These are phyloP conservation scores for Chalara sp. DNA, from an alignment of 2,329 filamentous ascomycete genomes.

Conservation along the genomic window DNA sequence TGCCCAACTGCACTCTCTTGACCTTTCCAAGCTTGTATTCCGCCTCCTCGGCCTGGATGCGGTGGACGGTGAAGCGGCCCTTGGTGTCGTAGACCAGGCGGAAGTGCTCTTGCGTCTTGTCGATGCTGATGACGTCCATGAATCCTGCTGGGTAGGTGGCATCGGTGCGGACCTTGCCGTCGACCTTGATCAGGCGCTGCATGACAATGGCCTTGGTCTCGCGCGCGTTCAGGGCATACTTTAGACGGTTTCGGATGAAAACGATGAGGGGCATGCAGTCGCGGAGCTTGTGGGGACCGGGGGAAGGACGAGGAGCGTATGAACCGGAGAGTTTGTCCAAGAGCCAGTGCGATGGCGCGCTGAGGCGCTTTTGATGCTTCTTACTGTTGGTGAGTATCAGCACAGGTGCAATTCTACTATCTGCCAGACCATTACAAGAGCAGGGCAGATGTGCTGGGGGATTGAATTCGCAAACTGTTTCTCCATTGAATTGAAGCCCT, in stretches of 20 bases:
- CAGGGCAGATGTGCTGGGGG: background rate
- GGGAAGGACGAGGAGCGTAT: constrained; percentile 65
- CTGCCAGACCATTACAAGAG: background rate
- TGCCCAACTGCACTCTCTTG: constrained; percentile 98
- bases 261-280: constrained; percentile 98
- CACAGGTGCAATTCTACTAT: background rate
- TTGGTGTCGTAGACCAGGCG: constrained; percentile 99
- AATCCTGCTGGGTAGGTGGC: constrained; percentile 94
- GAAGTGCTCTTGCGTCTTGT: constrained; percentile 99
- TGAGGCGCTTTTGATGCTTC: constrained; percentile 99
- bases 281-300: constrained; percentile 98
- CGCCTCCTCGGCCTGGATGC: constrained; percentile 97
- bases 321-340: constrained; percentile 98
- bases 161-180: constrained; percentile 99
- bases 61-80: constrained; percentile 99
- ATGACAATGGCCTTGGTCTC: constrained; percentile 97
- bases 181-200: constrained; percentile 99
- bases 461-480: background rate
- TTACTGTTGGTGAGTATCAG: constrained; percentile 51
- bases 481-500: background rate
- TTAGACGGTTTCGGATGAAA: constrained; percentile 94
- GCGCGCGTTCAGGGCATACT: constrained; percentile 98
- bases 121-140: constrained; percentile 99
- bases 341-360: constrained; percentile 98
- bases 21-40: constrained; percentile 99